Percentiles rank a stretch among this genome's conserved stretches.
Conservation (phyloP, 441 rosid species). For the Sinapis alba region DNA sequence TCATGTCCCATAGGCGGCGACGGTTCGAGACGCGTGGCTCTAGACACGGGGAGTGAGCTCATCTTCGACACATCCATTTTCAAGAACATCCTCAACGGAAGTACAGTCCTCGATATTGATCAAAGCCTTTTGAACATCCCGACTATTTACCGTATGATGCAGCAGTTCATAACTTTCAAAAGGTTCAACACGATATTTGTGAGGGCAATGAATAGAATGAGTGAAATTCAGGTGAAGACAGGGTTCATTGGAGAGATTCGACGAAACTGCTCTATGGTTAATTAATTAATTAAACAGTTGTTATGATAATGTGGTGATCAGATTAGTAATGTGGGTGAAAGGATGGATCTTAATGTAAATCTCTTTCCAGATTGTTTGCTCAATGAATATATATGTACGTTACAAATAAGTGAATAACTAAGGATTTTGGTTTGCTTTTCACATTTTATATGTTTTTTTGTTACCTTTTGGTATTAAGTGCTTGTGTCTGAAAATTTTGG, state of each 20-base stretch:
- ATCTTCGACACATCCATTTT: slow-evolving; percentile 25
- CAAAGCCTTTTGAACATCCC: neutral
- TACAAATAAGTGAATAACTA: too few relatives aligned
- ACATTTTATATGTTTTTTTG: neutral
- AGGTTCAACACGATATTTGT: neutral
- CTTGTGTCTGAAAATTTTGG: neutral
- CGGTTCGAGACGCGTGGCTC: slow-evolving; percentile 20
- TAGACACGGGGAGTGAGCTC: slow-evolving; percentile 6
- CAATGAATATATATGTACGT: too few relatives aligned
- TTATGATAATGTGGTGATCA: neutral
- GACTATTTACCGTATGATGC: neutral
- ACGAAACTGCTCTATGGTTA: neutral
- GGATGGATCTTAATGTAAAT: neutral
- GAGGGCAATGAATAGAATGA: neutral
- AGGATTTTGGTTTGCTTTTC: too few relatives aligned
- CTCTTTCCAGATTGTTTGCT: too few relatives aligned
- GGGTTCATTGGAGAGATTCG: neutral
- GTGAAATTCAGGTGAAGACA: neutral
- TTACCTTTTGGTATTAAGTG: neutral
- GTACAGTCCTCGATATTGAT: slow-evolving; percentile 11
- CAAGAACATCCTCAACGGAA: neutral
- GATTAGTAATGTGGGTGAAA: neutral
- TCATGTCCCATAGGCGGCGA: neutral
- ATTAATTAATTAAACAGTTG: neutral
- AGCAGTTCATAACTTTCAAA: neutral